Percentiles rank a stretch among this genome's conserved stretches.
Conservation (phyloP, 1,284 basidiomycete genomes). For the Apiotrichum siamense region DNA sequence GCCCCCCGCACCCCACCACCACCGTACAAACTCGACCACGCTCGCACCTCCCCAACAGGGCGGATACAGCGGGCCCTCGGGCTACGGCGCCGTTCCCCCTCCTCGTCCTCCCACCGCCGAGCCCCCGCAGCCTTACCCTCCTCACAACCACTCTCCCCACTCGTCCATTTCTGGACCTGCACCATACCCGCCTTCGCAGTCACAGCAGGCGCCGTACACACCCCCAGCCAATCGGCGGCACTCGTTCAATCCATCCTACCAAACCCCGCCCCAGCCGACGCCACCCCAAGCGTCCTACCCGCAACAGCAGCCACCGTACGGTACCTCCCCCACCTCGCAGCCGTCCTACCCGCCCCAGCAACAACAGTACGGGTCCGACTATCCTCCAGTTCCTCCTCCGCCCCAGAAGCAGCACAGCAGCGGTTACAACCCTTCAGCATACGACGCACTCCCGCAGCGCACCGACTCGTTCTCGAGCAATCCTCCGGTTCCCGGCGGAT, state of each 20-base stretch:
- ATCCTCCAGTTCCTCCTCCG: not conserved
- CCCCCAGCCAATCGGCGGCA: not conserved
- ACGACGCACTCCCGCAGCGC: not conserved
- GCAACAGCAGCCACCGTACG: not conserved
- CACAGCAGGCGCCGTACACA: conserved; percentile 1
- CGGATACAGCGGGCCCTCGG: not conserved
- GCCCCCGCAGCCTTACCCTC: not conserved
- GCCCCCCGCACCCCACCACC: not conserved
- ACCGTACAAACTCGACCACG: conserved; percentile 3
- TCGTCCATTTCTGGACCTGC: not conserved
- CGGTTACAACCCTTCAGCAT: not conserved
- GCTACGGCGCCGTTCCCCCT: not conserved
- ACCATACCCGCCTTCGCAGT: not conserved
- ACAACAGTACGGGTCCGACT: not conserved
- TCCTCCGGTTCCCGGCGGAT: not conserved
- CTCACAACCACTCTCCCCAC: not conserved
- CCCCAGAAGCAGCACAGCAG: not conserved
- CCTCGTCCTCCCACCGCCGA: not conserved
- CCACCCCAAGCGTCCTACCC: not conserved
- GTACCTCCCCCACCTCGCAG: conserved; percentile 2
- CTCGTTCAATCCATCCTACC: not conserved
- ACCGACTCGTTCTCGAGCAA: not conserved
- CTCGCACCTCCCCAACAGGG: not conserved
- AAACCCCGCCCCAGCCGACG: not conserved
- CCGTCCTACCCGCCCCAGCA: not conserved